Evolutionary conservation across 352 stramenopile genomes (phyloP), one percentile per base, ranked within the genome.

Genomic region (Phytophthora tentaculata): DNA sequence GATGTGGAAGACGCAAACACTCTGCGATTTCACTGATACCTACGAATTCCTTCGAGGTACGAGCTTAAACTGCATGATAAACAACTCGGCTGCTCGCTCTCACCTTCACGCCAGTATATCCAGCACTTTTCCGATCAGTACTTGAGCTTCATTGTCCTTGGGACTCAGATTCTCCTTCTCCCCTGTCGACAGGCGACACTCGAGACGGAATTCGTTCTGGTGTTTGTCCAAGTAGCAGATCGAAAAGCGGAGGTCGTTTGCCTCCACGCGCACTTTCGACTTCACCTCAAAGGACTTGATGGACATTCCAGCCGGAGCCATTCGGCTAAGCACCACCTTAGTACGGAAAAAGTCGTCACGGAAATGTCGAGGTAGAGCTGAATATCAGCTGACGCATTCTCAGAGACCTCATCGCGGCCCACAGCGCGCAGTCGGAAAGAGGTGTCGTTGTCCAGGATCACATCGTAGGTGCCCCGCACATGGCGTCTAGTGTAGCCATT

Each of bases 381-480:
- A 14, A 83, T 55, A 16, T 75, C 63, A 7, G 60, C 58, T 8
- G 54, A 24, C 0, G 24, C 12, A 7, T 53, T 61, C 0, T 70
- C 24, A 5, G 63, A 56, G 9, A 61, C 19, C 10, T 71, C 64
- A 14, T 71, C 67, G 23, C 64, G 69, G 7, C 43, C 64, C 28
- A 65, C 26, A 24, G 76, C 73, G 19, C 75, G 69, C 22, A 80
- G 12, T 14, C 75, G 78, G 22, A 83, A 69, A 12, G 75, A 79
- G 12, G 61, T 56, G 0, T 77, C 63, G 37, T 74, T 70, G 32
- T 70, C 53, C 54, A 82, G 44, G 23, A 83, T 69, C 28, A 77
- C 58, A 23, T 80, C 75, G 32, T 79, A 83, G 13, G 59, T 76
- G 41, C 60, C 65, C 3, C 41, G 47, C 1, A 80, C 66, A 10